Conservation (phyloP, 495 filamentous ascomycete genomes). For the Penicillium goetzii region DNA sequence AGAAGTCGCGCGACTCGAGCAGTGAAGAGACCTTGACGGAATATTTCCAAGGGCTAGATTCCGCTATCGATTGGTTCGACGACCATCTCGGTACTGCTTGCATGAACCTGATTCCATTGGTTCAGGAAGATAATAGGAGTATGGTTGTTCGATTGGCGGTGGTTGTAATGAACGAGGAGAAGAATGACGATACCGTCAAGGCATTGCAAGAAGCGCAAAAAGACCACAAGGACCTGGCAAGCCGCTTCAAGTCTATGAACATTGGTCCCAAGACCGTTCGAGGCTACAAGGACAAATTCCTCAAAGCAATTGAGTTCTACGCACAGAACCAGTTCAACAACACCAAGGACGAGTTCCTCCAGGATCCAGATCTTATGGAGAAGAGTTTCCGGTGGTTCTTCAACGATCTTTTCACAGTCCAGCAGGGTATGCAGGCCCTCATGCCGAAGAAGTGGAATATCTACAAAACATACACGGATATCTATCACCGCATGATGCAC, state of each 20-base stretch:
- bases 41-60: conserved; percentile 86
- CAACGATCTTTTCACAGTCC: conserved; percentile 91
- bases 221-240: conserved; percentile 91
- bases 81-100: conserved; percentile 88
- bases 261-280: conserved; percentile 88
- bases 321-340: conserved; percentile 76
- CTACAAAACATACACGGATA: conserved; percentile 82
- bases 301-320: conserved; percentile 74
- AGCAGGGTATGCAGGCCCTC: conserved; percentile 82
- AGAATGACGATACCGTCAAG: conserved; percentile 86
- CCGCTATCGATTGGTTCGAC: conserved; percentile 90
- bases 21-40: conserved; percentile 80
- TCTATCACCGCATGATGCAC: conserved; percentile 94
- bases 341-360: conserved; percentile 73
- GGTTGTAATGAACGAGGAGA: conserved; percentile 93
- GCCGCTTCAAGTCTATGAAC: conserved; percentile 90
- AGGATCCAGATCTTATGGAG: conserved; percentile 79
- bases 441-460: conserved; percentile 99
- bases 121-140: conserved; percentile 81
- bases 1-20: conserved; percentile 69
- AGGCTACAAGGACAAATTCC: conserved; percentile 95
- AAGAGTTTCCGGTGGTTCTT: conserved; percentile 94
- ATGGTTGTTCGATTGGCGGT: conserved; percentile 89
- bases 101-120: conserved; percentile 83
- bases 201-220: conserved; percentile 92